These are phyloP conservation scores for Astraeus odoratus DNA, from an alignment of 768 basidiomycete species.

Conservation along the genomic window DNA sequence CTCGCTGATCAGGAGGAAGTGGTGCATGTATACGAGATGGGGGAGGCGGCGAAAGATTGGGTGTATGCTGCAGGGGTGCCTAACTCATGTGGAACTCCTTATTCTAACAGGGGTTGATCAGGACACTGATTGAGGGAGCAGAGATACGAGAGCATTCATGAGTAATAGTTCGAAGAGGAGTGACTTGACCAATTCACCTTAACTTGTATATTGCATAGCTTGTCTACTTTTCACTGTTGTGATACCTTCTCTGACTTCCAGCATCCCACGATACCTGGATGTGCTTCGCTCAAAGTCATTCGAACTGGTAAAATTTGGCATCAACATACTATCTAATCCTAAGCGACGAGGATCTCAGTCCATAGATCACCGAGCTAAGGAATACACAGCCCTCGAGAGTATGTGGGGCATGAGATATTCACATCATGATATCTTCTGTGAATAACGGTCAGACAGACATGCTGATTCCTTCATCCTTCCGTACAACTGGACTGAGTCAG, in stretches of 20 bases:
- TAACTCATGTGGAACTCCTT: slow-evolving; percentile 24
- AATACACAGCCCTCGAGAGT: slow-evolving; percentile 57
- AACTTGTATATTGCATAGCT: too few relatives aligned
- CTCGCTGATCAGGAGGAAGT: slow-evolving; percentile 56
- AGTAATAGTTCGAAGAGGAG: too few relatives aligned
- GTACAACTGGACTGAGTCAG: too few relatives aligned
- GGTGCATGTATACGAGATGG: slow-evolving; percentile 45
- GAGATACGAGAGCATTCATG: too few relatives aligned
- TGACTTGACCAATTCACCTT: slow-evolving; percentile 50
- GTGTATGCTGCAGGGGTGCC: slow-evolving; percentile 41
- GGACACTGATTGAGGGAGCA: too few relatives aligned
- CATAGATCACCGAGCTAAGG: not conserved
- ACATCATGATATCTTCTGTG: too few relatives aligned
- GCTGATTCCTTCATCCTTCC: too few relatives aligned
- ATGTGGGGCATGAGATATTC: too few relatives aligned
- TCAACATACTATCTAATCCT: slow-evolving; percentile 47
- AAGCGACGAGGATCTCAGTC: not conserved
- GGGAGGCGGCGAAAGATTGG: slow-evolving; percentile 43
- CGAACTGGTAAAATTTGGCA: slow-evolving; percentile 65
- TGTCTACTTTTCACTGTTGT: too few relatives aligned
- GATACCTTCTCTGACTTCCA: too few relatives aligned
- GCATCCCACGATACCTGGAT: slow-evolving; percentile 52
- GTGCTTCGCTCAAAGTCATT: slow-evolving; percentile 58
- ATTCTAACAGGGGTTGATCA: too few relatives aligned
- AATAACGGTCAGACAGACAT: too few relatives aligned